Percentiles rank a stretch among this genome's conserved stretches.
Evolutionary conservation across 2,329 filamentous ascomycete genomes (phyloP).

Genomic region (Mycosphaerella sp.): DNA sequence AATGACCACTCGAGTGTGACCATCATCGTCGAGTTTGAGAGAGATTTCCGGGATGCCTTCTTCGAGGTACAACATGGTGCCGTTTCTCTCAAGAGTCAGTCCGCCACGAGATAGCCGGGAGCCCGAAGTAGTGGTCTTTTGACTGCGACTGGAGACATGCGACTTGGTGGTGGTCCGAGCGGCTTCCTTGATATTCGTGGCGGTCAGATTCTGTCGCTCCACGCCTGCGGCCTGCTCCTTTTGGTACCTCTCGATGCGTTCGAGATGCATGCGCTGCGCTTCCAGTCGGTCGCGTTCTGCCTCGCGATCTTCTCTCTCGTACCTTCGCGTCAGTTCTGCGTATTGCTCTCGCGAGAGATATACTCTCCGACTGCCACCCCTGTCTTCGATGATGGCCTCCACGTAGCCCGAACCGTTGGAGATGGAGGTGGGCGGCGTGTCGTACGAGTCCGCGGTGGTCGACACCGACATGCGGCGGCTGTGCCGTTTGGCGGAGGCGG

Average conservation of each 20-base stretch:
- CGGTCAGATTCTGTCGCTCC: constrained; percentile 24
- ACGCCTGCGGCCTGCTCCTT: constrained; percentile 18
- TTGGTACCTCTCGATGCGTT: constrained; percentile 27
- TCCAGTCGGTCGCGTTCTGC: constrained; percentile 7
- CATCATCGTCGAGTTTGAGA: constrained; percentile 25
- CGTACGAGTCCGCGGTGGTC: constrained; percentile 19
- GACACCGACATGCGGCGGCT: constrained; percentile 31
- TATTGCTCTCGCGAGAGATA: constrained; percentile 26
- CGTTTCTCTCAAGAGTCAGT: constrained; percentile 26
- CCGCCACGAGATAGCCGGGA: constrained; percentile 20
- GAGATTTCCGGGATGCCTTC: constrained; percentile 19
- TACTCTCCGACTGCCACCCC: constrained; percentile 19
- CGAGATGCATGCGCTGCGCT: constrained; percentile 12
- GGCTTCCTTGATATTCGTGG: constrained; percentile 26
- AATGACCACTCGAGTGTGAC: constrained; percentile 22
- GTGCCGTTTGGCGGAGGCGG: constrained; percentile 2
- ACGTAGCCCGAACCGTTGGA: constrained; percentile 22
- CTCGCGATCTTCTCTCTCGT: constrained; percentile 14
- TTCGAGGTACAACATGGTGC: constrained; percentile 26
- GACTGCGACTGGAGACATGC: constrained; percentile 26
- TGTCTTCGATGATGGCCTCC: constrained; percentile 25
- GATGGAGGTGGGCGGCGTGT: constrained; percentile 29
- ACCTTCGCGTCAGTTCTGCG: constrained; percentile 18
- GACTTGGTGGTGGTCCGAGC: constrained; percentile 16
- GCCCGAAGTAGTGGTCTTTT: constrained; percentile 22